phyloP scores from a whole-genome alignment of 2,329 filamentous ascomycete genomes.

The Cladosporium sp. region DNA sequence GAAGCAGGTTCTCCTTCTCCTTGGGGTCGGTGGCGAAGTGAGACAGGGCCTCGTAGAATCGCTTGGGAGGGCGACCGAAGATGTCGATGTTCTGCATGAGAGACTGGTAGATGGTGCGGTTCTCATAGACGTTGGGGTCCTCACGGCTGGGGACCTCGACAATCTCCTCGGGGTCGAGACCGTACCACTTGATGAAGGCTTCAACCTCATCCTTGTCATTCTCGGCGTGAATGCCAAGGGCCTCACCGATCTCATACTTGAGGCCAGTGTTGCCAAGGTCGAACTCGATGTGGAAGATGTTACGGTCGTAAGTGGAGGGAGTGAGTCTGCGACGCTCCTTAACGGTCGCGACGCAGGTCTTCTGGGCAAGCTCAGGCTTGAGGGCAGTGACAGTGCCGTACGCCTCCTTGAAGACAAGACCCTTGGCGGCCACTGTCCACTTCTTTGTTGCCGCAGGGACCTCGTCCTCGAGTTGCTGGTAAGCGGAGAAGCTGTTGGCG shows the following conservation, averaged over 20 bases:
- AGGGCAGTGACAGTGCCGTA: conserved; percentile 73
- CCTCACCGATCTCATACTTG: conserved; percentile 95
- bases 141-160: conserved; percentile 92
- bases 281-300: conserved; percentile 99
- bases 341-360: conserved; percentile 84
- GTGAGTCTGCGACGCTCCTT: conserved; percentile 95
- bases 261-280: conserved; percentile 88
- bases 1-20: conserved; percentile 77
- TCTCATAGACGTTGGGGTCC: conserved; percentile 70
- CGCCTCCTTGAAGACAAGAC: conserved; percentile 89
- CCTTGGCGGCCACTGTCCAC: conserved; percentile 85
- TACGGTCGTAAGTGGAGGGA: conserved; percentile 84
- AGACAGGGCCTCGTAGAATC: conserved; percentile 91
- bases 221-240: conserved; percentile 92
- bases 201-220: conserved; percentile 79
- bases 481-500: conserved; percentile 78
- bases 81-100: conserved; percentile 93
- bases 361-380: conserved; percentile 80
- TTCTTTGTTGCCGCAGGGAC: conserved; percentile 65
- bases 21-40: conserved; percentile 80
- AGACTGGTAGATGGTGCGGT: conserved; percentile 89
- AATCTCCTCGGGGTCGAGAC: conserved; percentile 75
- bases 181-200: conserved; percentile 88
- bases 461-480: conserved; percentile 74
- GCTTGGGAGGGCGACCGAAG: conserved; percentile 93